Percentiles rank a stretch among this genome's conserved stretches.
Evolutionary conservation across 177 flowering plant species (phyloP).

Genomic region (Vitis hybrid): DNA sequence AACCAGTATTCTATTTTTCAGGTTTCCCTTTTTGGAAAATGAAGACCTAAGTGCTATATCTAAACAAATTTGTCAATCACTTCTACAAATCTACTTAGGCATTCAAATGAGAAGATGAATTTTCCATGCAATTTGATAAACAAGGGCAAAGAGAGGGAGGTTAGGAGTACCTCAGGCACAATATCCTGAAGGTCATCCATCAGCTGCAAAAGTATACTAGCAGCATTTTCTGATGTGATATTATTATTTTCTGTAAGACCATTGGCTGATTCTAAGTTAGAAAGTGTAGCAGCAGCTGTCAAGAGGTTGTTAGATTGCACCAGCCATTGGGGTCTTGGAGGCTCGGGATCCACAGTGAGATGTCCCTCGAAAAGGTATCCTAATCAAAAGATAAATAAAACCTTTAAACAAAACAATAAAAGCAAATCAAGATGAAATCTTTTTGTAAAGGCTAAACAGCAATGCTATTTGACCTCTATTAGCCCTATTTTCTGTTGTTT

Average conservation of each 20-base stretch:
- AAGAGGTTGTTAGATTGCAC: conserved; percentile 59
- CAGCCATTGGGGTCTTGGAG: conserved; percentile 84
- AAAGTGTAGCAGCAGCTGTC: conserved; percentile 32
- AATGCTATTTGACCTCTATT: conserved; percentile 31
- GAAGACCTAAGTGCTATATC: too few relatives aligned
- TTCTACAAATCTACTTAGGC: too few relatives aligned
- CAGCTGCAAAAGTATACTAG: conserved; percentile 43
- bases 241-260: conserved; percentile 18
- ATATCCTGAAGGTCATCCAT: conserved; percentile 43
- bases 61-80: too few relatives aligned
- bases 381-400: neutral
- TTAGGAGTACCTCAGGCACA: conserved; percentile 47
- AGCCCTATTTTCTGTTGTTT: conserved; percentile 20
- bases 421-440: neutral
- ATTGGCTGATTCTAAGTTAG: conserved; percentile 48
- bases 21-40: neutral
- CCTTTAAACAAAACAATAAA: conserved; percentile 1
- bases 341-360: conserved; percentile 92
- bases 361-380: conserved; percentile 96
- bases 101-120: neutral
- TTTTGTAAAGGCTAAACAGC: neutral
- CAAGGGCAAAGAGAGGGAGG: neutral
- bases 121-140: neutral
- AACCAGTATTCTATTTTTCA: neutral
- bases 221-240: conserved; percentile 23